Conservation (phyloP, 495 filamentous ascomycete species). For the Neurospora sp. region DNA sequence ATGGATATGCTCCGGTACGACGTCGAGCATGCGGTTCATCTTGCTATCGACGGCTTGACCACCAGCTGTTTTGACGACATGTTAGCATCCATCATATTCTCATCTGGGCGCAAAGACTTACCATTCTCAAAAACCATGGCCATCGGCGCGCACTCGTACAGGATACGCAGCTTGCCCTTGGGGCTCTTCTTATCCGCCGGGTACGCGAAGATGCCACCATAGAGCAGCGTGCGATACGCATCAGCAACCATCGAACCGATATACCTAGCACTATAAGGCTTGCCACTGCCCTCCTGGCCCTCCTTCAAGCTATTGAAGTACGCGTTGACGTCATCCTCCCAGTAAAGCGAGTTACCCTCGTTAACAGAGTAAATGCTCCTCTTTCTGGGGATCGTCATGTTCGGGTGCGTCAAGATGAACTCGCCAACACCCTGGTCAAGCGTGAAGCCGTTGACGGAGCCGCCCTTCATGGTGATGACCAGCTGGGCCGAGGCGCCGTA, state of each 20-base stretch:
- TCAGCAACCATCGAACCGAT: slow-evolving; percentile 98
- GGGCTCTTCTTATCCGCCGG: slow-evolving; percentile 95
- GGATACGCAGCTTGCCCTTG: slow-evolving; percentile 93
- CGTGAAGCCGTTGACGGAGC: slow-evolving; percentile 92
- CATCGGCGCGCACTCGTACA: slow-evolving; percentile 99
- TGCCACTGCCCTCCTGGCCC: slow-evolving; percentile 50
- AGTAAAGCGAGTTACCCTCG: slow-evolving; percentile 94
- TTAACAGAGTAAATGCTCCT: slow-evolving; percentile 95
- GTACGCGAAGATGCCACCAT: slow-evolving; percentile 96
- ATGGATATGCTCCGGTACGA: slow-evolving; percentile 89
- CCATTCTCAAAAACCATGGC: slow-evolving; percentile 98
- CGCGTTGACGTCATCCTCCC: slow-evolving; percentile 77
- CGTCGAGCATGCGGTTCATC: slow-evolving; percentile 80
- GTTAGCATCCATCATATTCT: slow-evolving; percentile 9
- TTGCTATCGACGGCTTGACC: slow-evolving; percentile 83
- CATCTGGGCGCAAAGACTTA: slow-evolving; percentile 29
- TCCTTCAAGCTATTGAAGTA: slow-evolving; percentile 88
- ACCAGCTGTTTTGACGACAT: slow-evolving; percentile 47
- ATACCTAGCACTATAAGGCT: slow-evolving; percentile 91
- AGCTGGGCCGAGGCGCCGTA: slow-evolving; percentile 95
- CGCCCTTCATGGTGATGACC: slow-evolving; percentile 93
- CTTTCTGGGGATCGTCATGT: slow-evolving; percentile 76
- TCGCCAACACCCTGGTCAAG: slow-evolving; percentile 92
- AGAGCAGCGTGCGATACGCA: slow-evolving; percentile 89
- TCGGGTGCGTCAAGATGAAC: slow-evolving; percentile 94